Base-by-base conservation (phyloP, 2,329 filamentous ascomycete species). In the Penicillium sp. region DNA sequence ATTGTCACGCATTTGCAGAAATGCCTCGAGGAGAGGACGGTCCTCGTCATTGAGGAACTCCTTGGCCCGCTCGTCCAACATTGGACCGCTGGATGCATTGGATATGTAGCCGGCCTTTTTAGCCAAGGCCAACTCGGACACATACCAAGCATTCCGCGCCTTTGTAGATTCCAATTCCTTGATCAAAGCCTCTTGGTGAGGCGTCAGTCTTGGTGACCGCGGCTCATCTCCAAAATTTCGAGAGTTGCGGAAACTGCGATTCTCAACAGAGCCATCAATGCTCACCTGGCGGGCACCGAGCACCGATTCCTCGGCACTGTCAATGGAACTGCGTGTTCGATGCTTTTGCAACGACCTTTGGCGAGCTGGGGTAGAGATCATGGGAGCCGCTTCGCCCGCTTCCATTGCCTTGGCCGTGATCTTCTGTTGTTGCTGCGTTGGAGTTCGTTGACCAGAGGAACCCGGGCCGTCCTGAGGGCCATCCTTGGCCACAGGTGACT, bases 111-210 rank as follows among this genome's bases (percentile, higher is more conserved):
- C 93, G 35, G 89, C 83, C 71, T 95, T 95, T 43, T 88, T 84
- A 6, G 93, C 95, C 55, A 98, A 76, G 50, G 95, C 89, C 40
- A 98, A 77, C 71, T 98, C 93, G 0, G 92, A 96, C 6, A 90
- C 89, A 69, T 95, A 96, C 93, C 93, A 98, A 0, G 92, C 92
- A 71, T 95, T 97, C 44, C 88, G 83, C 64, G 87, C 93, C 62
- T 89, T 88, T 3, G 86, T 81, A 7, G 83, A 79, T 66, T 98
- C 92, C 2, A 98, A 78, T 66, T 98, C 93, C 66, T 93, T 92
- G 12, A 89, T 77, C 10, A 96, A 70, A 0, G 87, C 84, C 55
- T 81, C 82, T 54, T 77, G 75, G 44, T 77, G 57, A 60, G 73
- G 64, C 3, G 69, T 75, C 33, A 76, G 55, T 33, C 70, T 69